Evolutionary conservation across 1,284 basidiomycete species (phyloP), one percentile per base, ranked within the genome.

Genomic region (Schizopora paradoxa): DNA sequence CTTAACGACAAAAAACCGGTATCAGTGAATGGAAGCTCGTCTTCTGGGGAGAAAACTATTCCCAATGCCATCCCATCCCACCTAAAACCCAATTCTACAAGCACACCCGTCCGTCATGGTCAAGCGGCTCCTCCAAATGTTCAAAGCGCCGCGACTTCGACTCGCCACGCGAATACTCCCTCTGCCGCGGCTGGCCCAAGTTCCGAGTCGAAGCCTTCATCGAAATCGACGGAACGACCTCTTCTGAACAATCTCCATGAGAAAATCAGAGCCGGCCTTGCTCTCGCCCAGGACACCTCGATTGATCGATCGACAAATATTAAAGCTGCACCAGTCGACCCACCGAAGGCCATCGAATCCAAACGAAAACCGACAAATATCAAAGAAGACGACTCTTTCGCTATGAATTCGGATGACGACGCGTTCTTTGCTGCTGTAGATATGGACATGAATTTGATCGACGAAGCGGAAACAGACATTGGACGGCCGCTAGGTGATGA

Each of bases 391-490:
- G 77, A 80, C 14, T 68, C 67, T 0, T 82, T 73, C 54, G 67
- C 66, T 13, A 72, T 82, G 54, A 63, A 65, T 37, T 80, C 77
- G 0, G 79, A 86, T 28, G 83, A 85, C 41, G 82, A 77, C 45
- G 77, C 69, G 4, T 72, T 83, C 51, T 65, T 79, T 29, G 79
- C 79, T 19, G 63, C 68, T 6, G 66, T 82, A 18, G 79, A 83
- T 51, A 64, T 82, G 1, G 78, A 81, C 50, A 45, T 72, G 1
- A 72, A 69, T 16, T 59, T 61, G 36, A 70, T 71, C 55, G 56
- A 31, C 14, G 48, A 49, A n/a, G 7, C 16, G 5, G 41, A 28
- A 14, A 45, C 49, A 19, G 64, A 61, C 11, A 31, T 65, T 6
- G 65, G 65, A 6, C 52, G 63, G 2, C 65, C 58, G 5, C 74